Evolutionary conservation across 352 stramenopile species (phyloP), one percentile per base, ranked within the genome.

Genomic region (Phytophthora fragariaefolia): DNA sequence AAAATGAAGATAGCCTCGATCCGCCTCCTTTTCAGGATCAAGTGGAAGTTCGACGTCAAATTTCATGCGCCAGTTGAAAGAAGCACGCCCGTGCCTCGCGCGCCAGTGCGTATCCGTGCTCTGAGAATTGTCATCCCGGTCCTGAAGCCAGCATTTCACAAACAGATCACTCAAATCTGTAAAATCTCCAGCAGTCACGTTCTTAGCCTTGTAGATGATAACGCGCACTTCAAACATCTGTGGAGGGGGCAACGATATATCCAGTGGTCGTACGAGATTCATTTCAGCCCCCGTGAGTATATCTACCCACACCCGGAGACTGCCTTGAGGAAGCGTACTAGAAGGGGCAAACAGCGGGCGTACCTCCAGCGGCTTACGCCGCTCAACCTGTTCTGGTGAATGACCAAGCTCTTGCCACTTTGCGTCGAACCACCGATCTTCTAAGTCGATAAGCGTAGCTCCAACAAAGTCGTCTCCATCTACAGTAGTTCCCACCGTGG

Each of bases 21-120:
- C 84, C 22, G 77, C 67, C 58, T 92, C 84, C 40, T 79, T 86
- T 49, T 91, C 80, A 9, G 75, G 72, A 28, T 95, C 81, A 13
- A 90, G 60, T 5, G 90, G 91, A 9, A 98, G 70, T 27, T 93
- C 76, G 6, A 98, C 73, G 47, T 92, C 76, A 68, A 97, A 97
- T 66, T 97, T 97, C 75, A 98, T 89, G 26, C 93, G 87, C 88
- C 91, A 98, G 70, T 98, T 98, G 65, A 94, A 98, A 5, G 80
- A 94, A 3, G 78, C 90, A 53, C 94, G 91, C 24, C 93, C 92
- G 46, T 89, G 77, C 54, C 92, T 96, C 32, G 80, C 86, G 34
- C 93, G 85, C 92, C 92, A 98, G 66, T 98, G 93, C 15, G 84
- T 97, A 67, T 98, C 93, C 1, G 93, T 98, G 7, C 74, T 80